These are phyloP conservation scores for Lentinula sp. DNA, from an alignment of 768 basidiomycete species.

Conservation along the genomic window DNA sequence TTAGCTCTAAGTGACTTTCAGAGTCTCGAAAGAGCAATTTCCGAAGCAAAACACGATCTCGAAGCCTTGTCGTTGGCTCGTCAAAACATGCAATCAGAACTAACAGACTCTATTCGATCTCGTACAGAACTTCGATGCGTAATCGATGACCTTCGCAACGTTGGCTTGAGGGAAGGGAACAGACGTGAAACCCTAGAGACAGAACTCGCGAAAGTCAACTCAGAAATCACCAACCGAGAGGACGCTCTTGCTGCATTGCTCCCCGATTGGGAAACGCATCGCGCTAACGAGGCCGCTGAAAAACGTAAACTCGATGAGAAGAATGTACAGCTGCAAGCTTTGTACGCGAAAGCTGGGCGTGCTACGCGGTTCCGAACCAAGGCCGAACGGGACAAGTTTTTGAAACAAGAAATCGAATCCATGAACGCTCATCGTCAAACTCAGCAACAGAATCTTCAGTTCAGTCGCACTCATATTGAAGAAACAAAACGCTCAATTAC, in stretches of 20 bases:
- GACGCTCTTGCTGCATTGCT: conserved; percentile 51
- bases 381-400: conserved; percentile 76
- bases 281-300: conserved; percentile 44
- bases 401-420: conserved; percentile 72
- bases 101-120: conserved; percentile 79
- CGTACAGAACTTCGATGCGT: conserved; percentile 84
- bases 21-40: conserved; percentile 70
- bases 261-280: conserved; percentile 65
- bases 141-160: conserved; percentile 68
- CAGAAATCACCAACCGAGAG: conserved; percentile 61
- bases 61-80: conserved; percentile 68
- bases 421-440: conserved; percentile 54
- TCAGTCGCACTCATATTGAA: conserved; percentile 44
- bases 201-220: conserved; percentile 58
- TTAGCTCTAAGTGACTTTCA: conserved; percentile 19
- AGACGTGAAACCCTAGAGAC: conserved; percentile 54
- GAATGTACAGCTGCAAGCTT: conserved; percentile 58
- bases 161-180: conserved; percentile 58
- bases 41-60: conserved; percentile 60
- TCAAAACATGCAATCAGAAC: conserved; percentile 73
- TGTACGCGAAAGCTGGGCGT: conserved; percentile 91
- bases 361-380: conserved; percentile 79
- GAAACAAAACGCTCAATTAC: conserved; percentile 39
- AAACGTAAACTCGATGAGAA: conserved; percentile 70
- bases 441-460: conserved; percentile 51